Base-by-base conservation (phyloP, 768 basidiomycete species). In the Rhodosporidiobolus sp. region DNA sequence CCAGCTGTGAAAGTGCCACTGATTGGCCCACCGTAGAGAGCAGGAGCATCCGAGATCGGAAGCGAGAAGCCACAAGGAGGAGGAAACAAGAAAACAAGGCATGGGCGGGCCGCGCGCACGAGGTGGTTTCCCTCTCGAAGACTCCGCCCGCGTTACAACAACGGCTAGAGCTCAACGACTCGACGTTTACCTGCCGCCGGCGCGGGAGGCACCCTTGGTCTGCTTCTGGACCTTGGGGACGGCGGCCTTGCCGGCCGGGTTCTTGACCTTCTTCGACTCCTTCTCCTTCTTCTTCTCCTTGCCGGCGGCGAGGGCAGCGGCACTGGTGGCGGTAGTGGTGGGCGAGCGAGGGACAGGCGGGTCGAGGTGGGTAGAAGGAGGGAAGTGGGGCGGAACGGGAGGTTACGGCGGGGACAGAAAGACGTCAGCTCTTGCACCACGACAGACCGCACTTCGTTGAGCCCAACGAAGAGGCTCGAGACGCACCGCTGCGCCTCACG, bases 401-500 rank as follows among this genome's bases (percentile, higher is more conserved):
- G n/a, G n/a, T n/a, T n/a, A n/a, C n/a, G n/a, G n/a, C n/a, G n/a
- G n/a, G n/a, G n/a, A n/a, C n/a, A n/a, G n/a, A n/a, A n/a, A n/a
- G n/a, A n/a, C n/a, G n/a, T n/a, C n/a, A n/a, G n/a, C n/a, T n/a
- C n/a, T n/a, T n/a, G n/a, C n/a, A n/a, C n/a, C n/a, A n/a, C n/a
- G n/a, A n/a, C n/a, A n/a, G n/a, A n/a, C n/a, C n/a, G n/a, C n/a
- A n/a, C n/a, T n/a, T n/a, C n/a, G n/a, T n/a, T n/a, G n/a, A n/a
- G n/a, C n/a, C n/a, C n/a, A n/a, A n/a, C n/a, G 19, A 34, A 55
- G 28, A 74, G 80, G 9, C 3, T 10, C 19, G 52, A 49, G 45
- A 69, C 67, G 61, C 48, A 70, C 53, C 89, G 86, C 74, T 90
- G 82, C 76, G 92, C 90, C 75, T 86, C 84, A 72, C 96, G 88